Percentiles rank a stretch among this genome's conserved stretches.
These are phyloP conservation scores for Zanthoxylum bungeanum DNA, from an alignment of 345 rosid genomes.

Conservation along the genomic window DNA sequence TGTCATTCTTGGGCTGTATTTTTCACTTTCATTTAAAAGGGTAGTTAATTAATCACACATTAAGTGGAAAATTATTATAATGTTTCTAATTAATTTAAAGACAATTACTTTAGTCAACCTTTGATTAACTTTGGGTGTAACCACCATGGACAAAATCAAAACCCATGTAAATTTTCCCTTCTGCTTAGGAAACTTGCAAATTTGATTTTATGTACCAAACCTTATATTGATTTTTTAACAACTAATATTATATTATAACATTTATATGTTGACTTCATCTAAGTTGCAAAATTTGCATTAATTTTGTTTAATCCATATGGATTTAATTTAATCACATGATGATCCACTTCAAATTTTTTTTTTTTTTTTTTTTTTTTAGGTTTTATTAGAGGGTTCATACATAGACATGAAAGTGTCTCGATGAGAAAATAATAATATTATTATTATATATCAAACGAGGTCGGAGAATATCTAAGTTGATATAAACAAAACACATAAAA, in stretches of 20 bases:
- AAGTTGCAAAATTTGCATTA: neutral
- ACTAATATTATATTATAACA: too few relatives aligned
- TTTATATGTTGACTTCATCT: neutral
- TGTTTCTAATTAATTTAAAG: neutral
- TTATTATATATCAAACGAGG: too few relatives aligned
- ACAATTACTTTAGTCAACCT: neutral
- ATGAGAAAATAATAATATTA: too few relatives aligned
- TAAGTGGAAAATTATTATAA: neutral
- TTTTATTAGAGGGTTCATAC: too few relatives aligned
- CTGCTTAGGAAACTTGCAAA: neutral
- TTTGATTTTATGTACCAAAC: neutral
- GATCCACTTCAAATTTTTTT: too few relatives aligned
- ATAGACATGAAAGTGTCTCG: too few relatives aligned
- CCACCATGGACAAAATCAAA: neutral
- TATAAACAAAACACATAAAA: too few relatives aligned
- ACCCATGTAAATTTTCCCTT: neutral
- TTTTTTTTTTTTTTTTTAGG: too few relatives aligned
- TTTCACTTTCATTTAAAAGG: neutral
- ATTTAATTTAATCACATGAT: too few relatives aligned
- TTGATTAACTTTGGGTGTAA: neutral
- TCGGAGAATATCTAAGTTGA: too few relatives aligned
- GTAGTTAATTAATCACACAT: neutral
- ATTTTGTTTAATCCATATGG: neutral
- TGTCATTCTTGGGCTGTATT: too few relatives aligned
- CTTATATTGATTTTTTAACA: neutral